Conservation (phyloP, 1,139 yeast species). For the Kodamaea suecica region DNA sequence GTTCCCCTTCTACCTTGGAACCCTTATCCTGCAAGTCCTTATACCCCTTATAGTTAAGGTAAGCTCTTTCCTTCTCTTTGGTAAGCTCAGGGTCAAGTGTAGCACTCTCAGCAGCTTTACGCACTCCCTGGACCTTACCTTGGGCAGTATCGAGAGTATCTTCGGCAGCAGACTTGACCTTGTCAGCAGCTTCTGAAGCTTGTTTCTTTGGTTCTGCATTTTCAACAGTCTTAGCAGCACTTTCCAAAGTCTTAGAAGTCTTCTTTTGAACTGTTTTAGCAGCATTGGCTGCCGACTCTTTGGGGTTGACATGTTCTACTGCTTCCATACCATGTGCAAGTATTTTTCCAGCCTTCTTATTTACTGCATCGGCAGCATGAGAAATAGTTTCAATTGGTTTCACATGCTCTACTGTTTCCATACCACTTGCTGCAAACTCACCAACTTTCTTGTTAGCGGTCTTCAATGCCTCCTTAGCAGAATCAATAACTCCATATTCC, state of each 20-base stretch:
- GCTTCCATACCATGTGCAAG: conserved; percentile 35
- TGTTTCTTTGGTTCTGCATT: conserved; percentile 7
- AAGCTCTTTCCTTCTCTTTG: conserved; percentile 16
- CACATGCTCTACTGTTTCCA: conserved; percentile 21
- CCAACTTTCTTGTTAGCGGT: conserved; percentile 34
- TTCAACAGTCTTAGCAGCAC: conserved; percentile 1
- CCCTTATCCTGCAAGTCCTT: conserved; percentile 44
- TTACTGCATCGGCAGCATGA: conserved; percentile 12
- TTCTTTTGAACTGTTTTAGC: conserved; percentile 12
- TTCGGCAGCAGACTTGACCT: conserved; percentile 6
- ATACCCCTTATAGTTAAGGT: conserved; percentile 33
- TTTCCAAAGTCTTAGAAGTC: conserved; percentile 12
- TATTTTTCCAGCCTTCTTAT: conserved; percentile 32
- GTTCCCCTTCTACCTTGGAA: conserved; percentile 39
- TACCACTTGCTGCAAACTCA: conserved; percentile 26
- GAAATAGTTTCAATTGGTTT: conserved; percentile 15
- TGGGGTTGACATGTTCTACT: conserved; percentile 24
- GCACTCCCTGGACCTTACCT: conserved; percentile 8
- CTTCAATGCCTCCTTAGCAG: conserved; percentile 34
- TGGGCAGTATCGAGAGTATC: conserved; percentile 3
- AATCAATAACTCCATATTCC: conserved; percentile 29
- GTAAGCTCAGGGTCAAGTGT: conserved; percentile 1
- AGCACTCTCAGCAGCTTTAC: conserved; percentile 3
- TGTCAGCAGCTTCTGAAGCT: conserved; percentile 3
- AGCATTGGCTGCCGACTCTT: conserved; percentile 12